Conservation (phyloP, 148 eudicot genomes). For the Silene conica region DNA sequence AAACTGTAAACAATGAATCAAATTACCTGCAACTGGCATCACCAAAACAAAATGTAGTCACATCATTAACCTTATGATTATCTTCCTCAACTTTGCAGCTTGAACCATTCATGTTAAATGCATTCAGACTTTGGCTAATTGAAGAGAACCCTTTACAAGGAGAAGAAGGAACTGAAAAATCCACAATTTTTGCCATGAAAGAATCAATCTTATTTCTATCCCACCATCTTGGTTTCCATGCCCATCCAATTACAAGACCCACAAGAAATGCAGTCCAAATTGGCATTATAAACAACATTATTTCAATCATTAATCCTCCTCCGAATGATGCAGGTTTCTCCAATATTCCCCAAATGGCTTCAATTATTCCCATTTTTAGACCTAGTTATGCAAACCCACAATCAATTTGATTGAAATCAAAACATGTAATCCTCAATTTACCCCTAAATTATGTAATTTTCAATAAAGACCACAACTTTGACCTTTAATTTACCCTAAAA, state of each 20-base stretch:
- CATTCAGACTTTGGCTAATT: constrained; percentile 28
- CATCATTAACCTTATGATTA: constrained; percentile 28
- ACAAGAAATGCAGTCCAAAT: constrained; percentile 75
- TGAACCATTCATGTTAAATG: constrained; percentile 35
- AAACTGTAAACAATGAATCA: not conserved
- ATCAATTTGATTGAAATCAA: constrained; percentile 9
- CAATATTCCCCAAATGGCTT: constrained; percentile 40
- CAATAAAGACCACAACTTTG: constrained; percentile 20
- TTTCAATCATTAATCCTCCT: constrained; percentile 42
- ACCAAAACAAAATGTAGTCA: constrained; percentile 20
- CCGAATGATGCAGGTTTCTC: constrained; percentile 36
- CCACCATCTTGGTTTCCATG: constrained; percentile 98
- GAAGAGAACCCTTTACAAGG: constrained; percentile 34
- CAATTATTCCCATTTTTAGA: constrained; percentile 47
- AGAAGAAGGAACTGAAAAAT: constrained; percentile 36
- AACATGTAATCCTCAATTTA: not conserved
- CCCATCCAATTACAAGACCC: constrained; percentile 81
- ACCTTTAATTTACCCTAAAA: not conserved
- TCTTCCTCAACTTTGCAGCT: constrained; percentile 21
- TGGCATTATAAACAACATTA: constrained; percentile 47
- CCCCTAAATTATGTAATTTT: constrained; percentile 13
- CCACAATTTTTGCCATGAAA: constrained; percentile 37
- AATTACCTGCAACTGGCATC: constrained; percentile 47
- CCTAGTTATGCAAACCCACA: constrained; percentile 19
- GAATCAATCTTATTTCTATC: constrained; percentile 32